These are phyloP conservation scores for Limnomonas spitsbergensis DNA, from an alignment of 139 green algal genomes.

Conservation along the genomic window DNA sequence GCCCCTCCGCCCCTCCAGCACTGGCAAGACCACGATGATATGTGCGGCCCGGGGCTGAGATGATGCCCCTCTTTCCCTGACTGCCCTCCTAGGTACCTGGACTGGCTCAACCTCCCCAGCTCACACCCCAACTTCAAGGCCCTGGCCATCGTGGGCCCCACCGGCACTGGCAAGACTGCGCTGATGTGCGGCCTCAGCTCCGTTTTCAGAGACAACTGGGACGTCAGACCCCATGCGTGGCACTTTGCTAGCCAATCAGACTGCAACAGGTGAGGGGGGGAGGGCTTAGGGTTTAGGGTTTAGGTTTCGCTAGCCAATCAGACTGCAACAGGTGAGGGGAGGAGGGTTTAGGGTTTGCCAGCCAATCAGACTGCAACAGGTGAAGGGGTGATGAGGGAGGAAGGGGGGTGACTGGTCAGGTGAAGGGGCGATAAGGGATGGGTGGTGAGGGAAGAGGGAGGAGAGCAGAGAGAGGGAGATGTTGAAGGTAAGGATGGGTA, in stretches of 20 bases:
- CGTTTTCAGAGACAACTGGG: background rate
- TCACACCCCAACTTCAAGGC: background rate
- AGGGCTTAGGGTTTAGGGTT: too few species aligned
- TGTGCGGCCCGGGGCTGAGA: background rate
- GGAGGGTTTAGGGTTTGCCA: too few species aligned
- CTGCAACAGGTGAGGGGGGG: background rate
- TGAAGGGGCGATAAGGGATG: too few species aligned
- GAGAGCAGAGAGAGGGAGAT: too few species aligned
- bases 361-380: background rate
- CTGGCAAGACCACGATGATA: too few species aligned
- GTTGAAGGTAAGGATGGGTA: too few species aligned
- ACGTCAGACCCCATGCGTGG: background rate
- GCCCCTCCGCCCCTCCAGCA: too few species aligned
- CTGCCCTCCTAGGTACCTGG: background rate
- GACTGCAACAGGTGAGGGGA: background rate
- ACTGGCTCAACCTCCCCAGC: background rate
- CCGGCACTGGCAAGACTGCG: background rate
- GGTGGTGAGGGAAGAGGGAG: too few species aligned
- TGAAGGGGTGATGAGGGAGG: too few species aligned
- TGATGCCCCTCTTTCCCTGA: background rate
- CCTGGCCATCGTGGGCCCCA: background rate
- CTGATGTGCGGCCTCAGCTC: background rate
- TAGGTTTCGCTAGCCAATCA: background rate
- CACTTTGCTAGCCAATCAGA: slow-evolving; percentile 3
- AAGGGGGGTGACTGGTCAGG: too few species aligned